phyloP scores from a whole-genome alignment of 257 asterid species.

The Fraxinus excelsior region DNA sequence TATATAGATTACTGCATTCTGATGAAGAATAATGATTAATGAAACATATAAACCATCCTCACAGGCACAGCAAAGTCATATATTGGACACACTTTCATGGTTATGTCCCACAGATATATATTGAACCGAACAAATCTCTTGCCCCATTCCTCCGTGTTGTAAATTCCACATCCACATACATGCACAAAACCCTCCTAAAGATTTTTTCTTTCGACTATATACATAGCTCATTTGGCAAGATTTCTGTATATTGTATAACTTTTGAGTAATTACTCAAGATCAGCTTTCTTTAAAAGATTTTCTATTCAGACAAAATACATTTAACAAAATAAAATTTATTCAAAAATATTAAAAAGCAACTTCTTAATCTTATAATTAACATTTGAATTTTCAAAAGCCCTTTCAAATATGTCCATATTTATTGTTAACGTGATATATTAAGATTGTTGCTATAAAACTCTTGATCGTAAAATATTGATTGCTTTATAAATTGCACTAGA shows the following conservation, averaged over 20 bases:
- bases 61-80: not conserved
- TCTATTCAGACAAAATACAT: too few species aligned
- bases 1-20: not conserved
- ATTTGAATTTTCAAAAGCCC: too few species aligned
- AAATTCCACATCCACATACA: slow-evolving; percentile 19
- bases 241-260: too few species aligned
- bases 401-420: too few species aligned
- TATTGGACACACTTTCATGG: not conserved
- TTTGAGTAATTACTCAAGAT: too few species aligned
- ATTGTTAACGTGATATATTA: not conserved
- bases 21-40: not conserved
- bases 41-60: not conserved
- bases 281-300: too few species aligned
- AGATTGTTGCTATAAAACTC: too few species aligned
- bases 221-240: too few species aligned
- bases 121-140: slow-evolving; percentile 11
- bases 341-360: too few species aligned
- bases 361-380: too few species aligned
- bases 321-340: too few species aligned
- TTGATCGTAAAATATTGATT: not conserved
- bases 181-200: not conserved
- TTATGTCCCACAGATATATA: slow-evolving; percentile 22
- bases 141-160: slow-evolving; percentile 21
- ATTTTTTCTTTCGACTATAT: not conserved
- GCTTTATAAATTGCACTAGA: not conserved